These are phyloP conservation scores for Mallotus repandus DNA, from an alignment of 441 rosid species.

Conservation along the genomic window DNA sequence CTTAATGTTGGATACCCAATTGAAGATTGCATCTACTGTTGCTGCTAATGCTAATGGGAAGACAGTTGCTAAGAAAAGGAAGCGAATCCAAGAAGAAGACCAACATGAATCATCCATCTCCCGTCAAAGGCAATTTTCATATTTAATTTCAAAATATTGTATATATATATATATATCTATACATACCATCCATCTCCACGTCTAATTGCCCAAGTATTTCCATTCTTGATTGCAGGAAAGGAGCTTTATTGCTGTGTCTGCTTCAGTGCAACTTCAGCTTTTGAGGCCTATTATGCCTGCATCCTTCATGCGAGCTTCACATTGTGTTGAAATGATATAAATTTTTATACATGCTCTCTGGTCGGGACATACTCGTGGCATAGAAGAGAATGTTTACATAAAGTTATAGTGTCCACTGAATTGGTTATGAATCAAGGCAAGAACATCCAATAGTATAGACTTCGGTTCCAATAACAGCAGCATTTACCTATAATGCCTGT, in stretches of 20 bases:
- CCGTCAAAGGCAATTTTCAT: slow-evolving; percentile 5
- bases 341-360: background rate
- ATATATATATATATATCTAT: too few relatives aligned
- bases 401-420: too few relatives aligned
- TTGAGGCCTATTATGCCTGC: background rate
- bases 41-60: slow-evolving; percentile 30
- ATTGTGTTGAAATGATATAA: background rate
- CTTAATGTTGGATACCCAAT: slow-evolving; percentile 45
- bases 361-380: too few relatives aligned
- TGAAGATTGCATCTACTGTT: slow-evolving; percentile 42
- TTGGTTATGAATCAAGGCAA: too few relatives aligned
- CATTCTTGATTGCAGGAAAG: background rate
- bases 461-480: background rate
- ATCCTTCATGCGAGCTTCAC: too few relatives aligned
- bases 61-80: slow-evolving; percentile 38
- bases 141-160: background rate
- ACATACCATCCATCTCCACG: too few relatives aligned
- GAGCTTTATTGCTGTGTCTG: background rate
- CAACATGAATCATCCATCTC: slow-evolving; percentile 22
- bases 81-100: slow-evolving; percentile 33
- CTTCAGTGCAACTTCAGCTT: background rate
- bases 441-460: too few relatives aligned
- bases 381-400: too few relatives aligned
- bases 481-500: background rate
- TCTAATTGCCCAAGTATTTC: too few relatives aligned